Base-by-base conservation (phyloP, 306 rosid species). In the Amphicarpaea edgeworthii region DNA sequence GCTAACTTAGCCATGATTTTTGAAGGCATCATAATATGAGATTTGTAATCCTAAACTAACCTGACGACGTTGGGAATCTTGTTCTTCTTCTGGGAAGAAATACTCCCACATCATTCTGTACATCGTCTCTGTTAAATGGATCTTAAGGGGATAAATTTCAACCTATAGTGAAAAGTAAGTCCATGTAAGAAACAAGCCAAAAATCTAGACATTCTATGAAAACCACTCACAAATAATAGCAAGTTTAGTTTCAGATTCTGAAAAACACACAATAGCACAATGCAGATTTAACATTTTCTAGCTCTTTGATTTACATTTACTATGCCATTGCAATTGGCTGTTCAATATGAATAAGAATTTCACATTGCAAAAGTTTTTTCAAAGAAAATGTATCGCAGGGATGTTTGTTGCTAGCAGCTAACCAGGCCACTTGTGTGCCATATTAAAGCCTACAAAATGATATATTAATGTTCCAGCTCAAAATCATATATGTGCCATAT, bases 101-200 rank as follows among this genome's bases (percentile, higher is more conserved):
- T 96, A 96, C 57, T 79, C 97, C 98, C 99, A 96, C 98, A 96
- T 93, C 98, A 90, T 89, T 82, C 93, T 81, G 88, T 92, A 96
- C 98, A 96, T 96, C 7, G 89, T 83, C 90, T 96, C 99, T 0
- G 99, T 96, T 80, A 96, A 88, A 86, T 96, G 99, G 78, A 96
- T 96, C 93, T 88, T 96, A 55, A 96, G 99, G 53, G 98, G 99
- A 80, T 89, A 90, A 82, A 96, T 90, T 46, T 90, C 98, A 21
- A 96, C 98, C 94, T 92, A 57, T 38, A 84, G 77, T 77, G 65
- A 30, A 51, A 71, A 79, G 67, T 57, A 77, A 72, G 60, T 72
- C 32, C 73, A 77, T 16, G 46, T 84, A 51, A 83, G 76, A 79
- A 45, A 79, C 53, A 38, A 85, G 73, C 59, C 19, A 32, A 32